phyloP scores from a whole-genome alignment of 1,284 basidiomycete genomes.

The Serendipita sp. region DNA sequence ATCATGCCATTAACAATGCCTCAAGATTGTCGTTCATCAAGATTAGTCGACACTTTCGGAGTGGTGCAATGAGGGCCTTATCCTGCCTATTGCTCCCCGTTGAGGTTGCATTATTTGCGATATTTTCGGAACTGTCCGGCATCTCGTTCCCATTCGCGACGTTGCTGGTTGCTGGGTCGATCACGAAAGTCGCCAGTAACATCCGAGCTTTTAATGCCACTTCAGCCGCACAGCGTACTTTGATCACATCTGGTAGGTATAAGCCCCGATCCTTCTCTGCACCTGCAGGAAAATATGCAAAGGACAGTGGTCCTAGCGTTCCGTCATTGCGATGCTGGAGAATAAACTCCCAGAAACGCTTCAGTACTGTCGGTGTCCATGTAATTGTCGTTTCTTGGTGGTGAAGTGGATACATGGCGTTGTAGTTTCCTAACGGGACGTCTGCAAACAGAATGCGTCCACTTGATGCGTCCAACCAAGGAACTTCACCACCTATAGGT shows the following conservation, averaged over 20 bases:
- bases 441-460: not conserved
- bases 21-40: not conserved
- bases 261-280: not conserved
- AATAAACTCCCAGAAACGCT: not conserved
- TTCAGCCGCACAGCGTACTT: not conserved
- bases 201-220: not conserved
- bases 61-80: not conserved
- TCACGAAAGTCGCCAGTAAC: not conserved
- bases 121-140: not conserved
- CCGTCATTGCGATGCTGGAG: not conserved
- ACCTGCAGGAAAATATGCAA: not conserved
- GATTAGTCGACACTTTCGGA: not conserved
- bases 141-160: not conserved
- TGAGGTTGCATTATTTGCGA: not conserved
- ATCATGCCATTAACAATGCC: not conserved
- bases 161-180: not conserved
- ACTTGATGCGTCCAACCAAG: not conserved
- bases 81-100: too few species aligned
- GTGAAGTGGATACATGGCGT: not conserved
- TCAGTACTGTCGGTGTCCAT: not conserved
- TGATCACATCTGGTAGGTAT: not conserved
- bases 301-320: not conserved
- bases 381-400: not conserved
- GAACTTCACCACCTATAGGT: not conserved
- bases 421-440: not conserved